phyloP scores from a whole-genome alignment of 1,139 yeast genomes.

The Blastobotrys raffinosifermentans region DNA sequence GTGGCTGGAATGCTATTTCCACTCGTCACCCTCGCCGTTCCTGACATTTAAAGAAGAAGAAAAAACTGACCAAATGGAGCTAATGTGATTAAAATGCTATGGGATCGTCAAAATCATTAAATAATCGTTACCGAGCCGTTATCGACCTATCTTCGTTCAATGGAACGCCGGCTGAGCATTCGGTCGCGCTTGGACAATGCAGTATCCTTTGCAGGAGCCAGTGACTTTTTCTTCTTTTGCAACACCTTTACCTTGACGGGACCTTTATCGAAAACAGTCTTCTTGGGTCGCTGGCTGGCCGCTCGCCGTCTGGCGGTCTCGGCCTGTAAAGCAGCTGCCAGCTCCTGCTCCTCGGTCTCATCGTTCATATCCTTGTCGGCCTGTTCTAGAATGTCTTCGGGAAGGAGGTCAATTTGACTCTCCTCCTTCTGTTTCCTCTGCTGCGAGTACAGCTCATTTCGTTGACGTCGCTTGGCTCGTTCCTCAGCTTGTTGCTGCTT shows the following conservation, averaged over 20 bases:
- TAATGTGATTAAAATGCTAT: conserved; percentile 1
- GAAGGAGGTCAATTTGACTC: conserved; percentile 8
- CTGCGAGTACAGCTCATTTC: conserved; percentile 15
- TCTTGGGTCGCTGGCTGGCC: conserved; percentile 21
- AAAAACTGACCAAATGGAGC: conserved; percentile 3
- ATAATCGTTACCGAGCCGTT: conserved; percentile 28
- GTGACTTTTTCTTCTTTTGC: conserved; percentile 27
- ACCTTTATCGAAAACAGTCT: conserved; percentile 39
- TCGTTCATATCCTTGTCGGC: conserved; percentile 9
- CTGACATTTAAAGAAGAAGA: conserved; percentile 21
- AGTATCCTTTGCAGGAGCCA: conserved; percentile 42
- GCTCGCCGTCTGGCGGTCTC: conserved; percentile 1
- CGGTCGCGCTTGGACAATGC: conserved; percentile 41
- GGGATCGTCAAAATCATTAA: not conserved
- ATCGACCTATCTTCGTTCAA: conserved; percentile 24
- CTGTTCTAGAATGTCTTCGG: conserved; percentile 13
- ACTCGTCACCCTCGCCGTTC: conserved; percentile 28
- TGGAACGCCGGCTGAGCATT: conserved; percentile 44
- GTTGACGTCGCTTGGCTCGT: conserved; percentile 17
- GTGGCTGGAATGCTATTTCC: conserved; percentile 33
- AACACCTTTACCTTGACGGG: conserved; percentile 49
- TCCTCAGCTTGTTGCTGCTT: conserved; percentile 12
- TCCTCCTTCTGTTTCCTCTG: conserved; percentile 14
- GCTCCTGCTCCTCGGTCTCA: not conserved
- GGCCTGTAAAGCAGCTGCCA: not conserved